phyloP scores from a whole-genome alignment of 177 flowering plant genomes.

The Vitis hybrid region DNA sequence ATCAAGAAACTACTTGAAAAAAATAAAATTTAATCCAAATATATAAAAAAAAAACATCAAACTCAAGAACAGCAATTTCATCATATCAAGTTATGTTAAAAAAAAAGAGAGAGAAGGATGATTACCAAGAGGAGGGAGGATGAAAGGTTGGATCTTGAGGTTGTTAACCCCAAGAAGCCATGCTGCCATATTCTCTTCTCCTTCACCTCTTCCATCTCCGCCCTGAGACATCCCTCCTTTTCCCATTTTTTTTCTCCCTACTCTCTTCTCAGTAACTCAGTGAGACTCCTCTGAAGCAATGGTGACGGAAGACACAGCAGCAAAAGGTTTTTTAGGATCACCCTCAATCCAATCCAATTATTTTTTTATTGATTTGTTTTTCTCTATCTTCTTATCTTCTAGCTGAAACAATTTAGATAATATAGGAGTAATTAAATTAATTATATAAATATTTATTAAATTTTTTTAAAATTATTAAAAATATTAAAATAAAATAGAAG shows the following conservation, averaged over 20 bases:
- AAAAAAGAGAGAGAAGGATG: neutral
- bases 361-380: too few relatives aligned
- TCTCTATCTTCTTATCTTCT: too few relatives aligned
- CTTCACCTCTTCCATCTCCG: constrained; percentile 25
- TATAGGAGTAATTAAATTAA: too few relatives aligned
- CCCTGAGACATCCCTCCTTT: constrained; percentile 66
- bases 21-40: neutral
- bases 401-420: too few relatives aligned
- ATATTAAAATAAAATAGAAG: too few relatives aligned
- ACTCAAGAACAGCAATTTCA: neutral
- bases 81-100: neutral
- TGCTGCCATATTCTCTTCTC: constrained; percentile 91
- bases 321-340: too few relatives aligned
- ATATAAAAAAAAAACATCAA: neutral
- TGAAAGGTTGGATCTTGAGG: constrained; percentile 89
- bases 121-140: constrained; percentile 84
- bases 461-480: too few relatives aligned
- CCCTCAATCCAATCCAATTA: too few relatives aligned
- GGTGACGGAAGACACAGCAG: neutral
- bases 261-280: neutral
- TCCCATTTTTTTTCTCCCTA: constrained; percentile 39
- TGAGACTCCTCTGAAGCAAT: neutral
- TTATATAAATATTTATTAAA: too few relatives aligned
- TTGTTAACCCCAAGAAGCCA: constrained; percentile 83
- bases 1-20: neutral